Percentiles rank a stretch among this genome's conserved stretches.
phyloP scores from a whole-genome alignment of 352 stramenopile genomes.

The Aphanomyces cochlioides region DNA sequence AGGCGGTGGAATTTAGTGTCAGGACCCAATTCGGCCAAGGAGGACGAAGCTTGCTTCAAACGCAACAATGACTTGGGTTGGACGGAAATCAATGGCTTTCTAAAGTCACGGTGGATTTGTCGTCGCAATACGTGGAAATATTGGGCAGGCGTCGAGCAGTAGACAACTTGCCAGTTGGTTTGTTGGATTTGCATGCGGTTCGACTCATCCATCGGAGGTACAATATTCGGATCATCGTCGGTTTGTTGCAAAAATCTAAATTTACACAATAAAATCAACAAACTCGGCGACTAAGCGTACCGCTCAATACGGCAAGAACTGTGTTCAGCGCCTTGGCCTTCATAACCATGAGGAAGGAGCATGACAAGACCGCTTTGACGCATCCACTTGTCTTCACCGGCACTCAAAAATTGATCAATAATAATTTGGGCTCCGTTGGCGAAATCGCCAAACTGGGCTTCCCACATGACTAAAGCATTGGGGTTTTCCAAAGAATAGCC shows the following conservation, averaged over 20 bases:
- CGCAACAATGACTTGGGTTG: slow-evolving; percentile 95
- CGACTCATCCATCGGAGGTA: slow-evolving; percentile 90
- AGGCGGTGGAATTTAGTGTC: slow-evolving; percentile 92
- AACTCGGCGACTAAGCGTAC: background rate
- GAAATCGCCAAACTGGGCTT: slow-evolving; percentile 98
- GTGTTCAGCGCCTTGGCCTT: slow-evolving; percentile 95
- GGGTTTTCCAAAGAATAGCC: slow-evolving; percentile 94
- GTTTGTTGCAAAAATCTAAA: slow-evolving; percentile 86
- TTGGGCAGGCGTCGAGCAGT: slow-evolving; percentile 92
- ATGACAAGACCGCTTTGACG: slow-evolving; percentile 92
- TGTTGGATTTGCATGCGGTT: slow-evolving; percentile 96
- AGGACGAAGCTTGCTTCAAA: slow-evolving; percentile 87
- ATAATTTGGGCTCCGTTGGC: slow-evolving; percentile 96
- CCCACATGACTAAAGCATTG: slow-evolving; percentile 91
- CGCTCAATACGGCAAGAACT: slow-evolving; percentile 93
- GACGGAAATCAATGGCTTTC: slow-evolving; percentile 95
- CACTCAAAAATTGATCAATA: slow-evolving; percentile 96
- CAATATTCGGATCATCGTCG: slow-evolving; percentile 93
- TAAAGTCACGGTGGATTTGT: slow-evolving; percentile 96
- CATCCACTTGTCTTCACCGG: slow-evolving; percentile 97
- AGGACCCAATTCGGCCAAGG: slow-evolving; percentile 91
- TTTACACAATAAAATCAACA: background rate
- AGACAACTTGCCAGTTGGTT: slow-evolving; percentile 96
- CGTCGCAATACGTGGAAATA: slow-evolving; percentile 90
- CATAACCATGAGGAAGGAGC: slow-evolving; percentile 94